Percentiles rank a stretch among this genome's conserved stretches.
These are phyloP conservation scores for Earliella scabrosa DNA, from an alignment of 1,284 basidiomycete genomes.

Conservation along the genomic window DNA sequence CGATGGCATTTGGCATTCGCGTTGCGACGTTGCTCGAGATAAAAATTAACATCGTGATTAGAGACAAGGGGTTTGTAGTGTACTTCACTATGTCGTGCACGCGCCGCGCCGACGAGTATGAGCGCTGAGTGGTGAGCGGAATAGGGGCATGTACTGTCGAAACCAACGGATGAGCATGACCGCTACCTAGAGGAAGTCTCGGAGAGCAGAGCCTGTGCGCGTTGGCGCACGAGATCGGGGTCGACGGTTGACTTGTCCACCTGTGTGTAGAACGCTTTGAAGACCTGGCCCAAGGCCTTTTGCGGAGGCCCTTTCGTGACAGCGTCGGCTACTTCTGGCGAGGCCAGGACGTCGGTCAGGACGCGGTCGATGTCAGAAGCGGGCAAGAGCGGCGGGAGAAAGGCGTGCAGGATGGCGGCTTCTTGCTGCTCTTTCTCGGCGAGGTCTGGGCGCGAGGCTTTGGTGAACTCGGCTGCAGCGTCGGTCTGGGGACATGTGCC, in stretches of 20 bases:
- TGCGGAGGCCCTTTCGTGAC: conserved; percentile 29
- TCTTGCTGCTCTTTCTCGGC: conserved; percentile 66
- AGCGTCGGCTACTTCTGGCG: conserved; percentile 29
- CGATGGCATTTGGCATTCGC: too few relatives aligned
- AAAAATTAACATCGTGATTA: too few relatives aligned
- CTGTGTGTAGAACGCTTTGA: conserved; percentile 64
- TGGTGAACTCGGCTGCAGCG: conserved; percentile 56
- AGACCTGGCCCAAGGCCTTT: conserved; percentile 50
- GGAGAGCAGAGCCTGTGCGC: conserved; percentile 50
- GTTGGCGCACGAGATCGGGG: conserved; percentile 55
- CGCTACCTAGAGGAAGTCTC: too few relatives aligned
- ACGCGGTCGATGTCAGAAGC: conserved; percentile 56
- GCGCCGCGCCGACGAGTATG: too few relatives aligned
- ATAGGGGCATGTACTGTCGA: too few relatives aligned
- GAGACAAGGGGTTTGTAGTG: too few relatives aligned
- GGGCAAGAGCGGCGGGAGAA: conserved; percentile 63
- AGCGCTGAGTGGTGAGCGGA: too few relatives aligned
- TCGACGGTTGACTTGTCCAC: conserved; percentile 66
- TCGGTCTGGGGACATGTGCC: conserved; percentile 49
- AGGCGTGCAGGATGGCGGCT: conserved; percentile 53
- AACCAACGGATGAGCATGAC: too few relatives aligned
- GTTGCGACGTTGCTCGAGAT: too few relatives aligned
- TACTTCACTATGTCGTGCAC: too few relatives aligned
- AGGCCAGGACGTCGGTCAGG: conserved; percentile 46
- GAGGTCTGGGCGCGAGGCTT: conserved; percentile 65